phyloP scores from a whole-genome alignment of 2,329 filamentous ascomycete genomes.

The Tetracladium maxilliforme region DNA sequence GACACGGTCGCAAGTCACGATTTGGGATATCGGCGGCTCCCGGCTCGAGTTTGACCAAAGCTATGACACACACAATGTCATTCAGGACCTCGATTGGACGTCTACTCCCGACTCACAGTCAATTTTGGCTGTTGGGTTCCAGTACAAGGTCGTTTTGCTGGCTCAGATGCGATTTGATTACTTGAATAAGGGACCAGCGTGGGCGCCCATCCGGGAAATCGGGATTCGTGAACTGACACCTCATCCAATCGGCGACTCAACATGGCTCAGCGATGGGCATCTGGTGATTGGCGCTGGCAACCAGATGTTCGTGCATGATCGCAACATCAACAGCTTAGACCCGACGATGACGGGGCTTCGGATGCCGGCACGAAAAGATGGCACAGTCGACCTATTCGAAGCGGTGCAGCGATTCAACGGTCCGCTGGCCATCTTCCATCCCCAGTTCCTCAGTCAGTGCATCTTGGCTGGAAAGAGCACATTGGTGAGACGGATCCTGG shows the following conservation, averaged over 20 bases:
- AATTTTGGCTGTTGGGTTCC: slow-evolving; percentile 83
- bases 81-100: slow-evolving; percentile 86
- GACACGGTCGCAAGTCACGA: slow-evolving; percentile 60
- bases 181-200: slow-evolving; percentile 74
- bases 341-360: slow-evolving; percentile 26
- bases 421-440: slow-evolving; percentile 80
- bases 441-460: slow-evolving; percentile 77
- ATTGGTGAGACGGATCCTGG: slow-evolving; percentile 58
- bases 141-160: slow-evolving; percentile 68
- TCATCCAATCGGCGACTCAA: slow-evolving; percentile 83
- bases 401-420: slow-evolving; percentile 75
- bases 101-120: slow-evolving; percentile 81
- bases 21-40: slow-evolving; percentile 77
- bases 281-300: slow-evolving; percentile 83
- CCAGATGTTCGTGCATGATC: slow-evolving; percentile 74
- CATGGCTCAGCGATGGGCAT: slow-evolving; percentile 76
- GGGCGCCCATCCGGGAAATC: slow-evolving; percentile 75
- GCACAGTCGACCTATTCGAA: slow-evolving; percentile 59
- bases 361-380: slow-evolving; percentile 27
- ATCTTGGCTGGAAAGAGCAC: slow-evolving; percentile 65
- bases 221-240: slow-evolving; percentile 69
- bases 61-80: slow-evolving; percentile 57
- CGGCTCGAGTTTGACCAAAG: slow-evolving; percentile 70
- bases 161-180: slow-evolving; percentile 88
- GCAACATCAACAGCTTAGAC: slow-evolving; percentile 36